Evolutionary conservation across 345 rosid genomes (phyloP), one percentile per base, ranked within the genome.

Genomic region (Crucihimalaya himalaica): DNA sequence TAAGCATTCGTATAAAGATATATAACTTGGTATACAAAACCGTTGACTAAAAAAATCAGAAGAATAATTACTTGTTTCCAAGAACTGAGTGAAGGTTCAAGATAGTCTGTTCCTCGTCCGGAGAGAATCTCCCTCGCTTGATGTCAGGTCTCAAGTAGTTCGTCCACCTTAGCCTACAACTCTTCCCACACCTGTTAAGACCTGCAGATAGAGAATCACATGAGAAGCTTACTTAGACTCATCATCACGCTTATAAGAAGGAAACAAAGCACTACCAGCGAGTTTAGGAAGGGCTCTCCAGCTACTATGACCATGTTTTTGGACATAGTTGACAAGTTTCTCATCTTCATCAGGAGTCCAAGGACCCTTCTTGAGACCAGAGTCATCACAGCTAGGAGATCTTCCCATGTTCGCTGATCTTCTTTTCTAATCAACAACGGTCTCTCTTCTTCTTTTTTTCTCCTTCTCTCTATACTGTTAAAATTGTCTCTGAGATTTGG

Each of bases 251-350:
- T 39, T 57, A 11, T 14, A 27, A 5, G 9, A 27, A 61, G 20
- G 35, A 34, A 47, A 28, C n/a, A 45, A 25, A 69, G 43, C 14
- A 11, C 20, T 70, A 74, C 97, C 97, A 43, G 97, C 90, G 73
- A 86, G 89, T 68, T 81, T 86, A 6, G 97, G 97, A 78, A 89
- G 97, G 42, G 93, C 93, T 80, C 97, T 85, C 97, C 97, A 91
- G 83, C 97, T 89, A 59, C 91, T 93, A 77, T 87, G 97, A 32
- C 97, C 97, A 76, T 89, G 83, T 66, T 84, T 70, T 54, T 87
- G 80, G 51, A 91, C 87, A 71, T 76, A 82, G 14, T 82, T 82
- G 50, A 85, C 78, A 45, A 91, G 91, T 61, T 82, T 89, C 14
- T 86, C 79, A 78, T 91, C 97, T 79, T 91, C 97, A 40, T 91